Evolutionary conservation across 768 basidiomycete genomes (phyloP), one percentile per base, ranked within the genome.

Genomic region (Tylopilus plumbeoviolaceoides): DNA sequence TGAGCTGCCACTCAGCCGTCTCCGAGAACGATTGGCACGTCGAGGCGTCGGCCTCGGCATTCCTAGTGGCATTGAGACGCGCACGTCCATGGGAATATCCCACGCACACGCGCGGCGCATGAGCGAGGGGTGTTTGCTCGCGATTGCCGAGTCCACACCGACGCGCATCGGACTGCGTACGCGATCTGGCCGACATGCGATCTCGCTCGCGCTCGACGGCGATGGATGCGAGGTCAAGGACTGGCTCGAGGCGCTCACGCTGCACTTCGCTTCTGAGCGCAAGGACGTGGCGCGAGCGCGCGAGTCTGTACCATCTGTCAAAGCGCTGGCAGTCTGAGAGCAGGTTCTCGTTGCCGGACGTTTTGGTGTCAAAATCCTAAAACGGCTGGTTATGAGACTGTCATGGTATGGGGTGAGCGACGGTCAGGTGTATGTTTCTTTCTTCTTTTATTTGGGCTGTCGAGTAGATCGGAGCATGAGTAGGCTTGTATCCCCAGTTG

Each of bases 91-190:
- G 2, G 21, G 4, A 21, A 18, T 45, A 33, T 53, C 57, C 55
- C 56, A 2, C 27, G 44, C 3, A 41, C 47, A 15, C 47, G 48
- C 47, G n/a, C 45, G 50, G n/a, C 52, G 54, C 28, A 56, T 52
- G 56, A 64, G 62, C 48, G 62, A 63, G 0, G 62, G 62, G 4
- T 63, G 59, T 42, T 31, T 63, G 36, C 40, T 61, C 23, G 55
- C 55, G 4, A 35, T 63, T 0, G 43, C 51, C 18, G 49, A 51
- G 28, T 50, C 50, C 9, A 63, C 62, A 3, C 62, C 62, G 41
- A 61, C 62, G 17, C 59, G 43, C 25, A 18, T 63, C 4, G 52
- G 59, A 2, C 14, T 57, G 3, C 33, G 54, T 27, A 25, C 30
- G 5, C 43, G 40, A 2, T 39, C 54, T 28, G 1, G 50, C 4